phyloP scores from a whole-genome alignment of 495 filamentous ascomycete species.

The Annulohypoxylon stygium region DNA sequence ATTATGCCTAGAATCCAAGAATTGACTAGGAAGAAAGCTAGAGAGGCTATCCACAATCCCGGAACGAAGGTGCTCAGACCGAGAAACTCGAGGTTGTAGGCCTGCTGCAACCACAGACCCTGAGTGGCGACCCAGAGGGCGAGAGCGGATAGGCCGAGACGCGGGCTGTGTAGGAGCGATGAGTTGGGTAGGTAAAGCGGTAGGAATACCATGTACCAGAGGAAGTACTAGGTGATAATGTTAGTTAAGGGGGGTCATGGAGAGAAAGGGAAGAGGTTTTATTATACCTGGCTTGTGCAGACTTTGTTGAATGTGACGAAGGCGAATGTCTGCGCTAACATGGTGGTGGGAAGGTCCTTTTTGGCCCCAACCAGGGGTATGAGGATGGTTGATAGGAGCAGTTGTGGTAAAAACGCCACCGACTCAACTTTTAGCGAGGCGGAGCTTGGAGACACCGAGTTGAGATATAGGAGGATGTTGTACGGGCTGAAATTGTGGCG shows the following conservation, averaged over 20 bases:
- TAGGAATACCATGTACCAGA: constrained; percentile 95
- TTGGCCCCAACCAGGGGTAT: constrained; percentile 87
- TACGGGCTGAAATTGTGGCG: constrained; percentile 98
- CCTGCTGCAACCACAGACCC: constrained; percentile 90
- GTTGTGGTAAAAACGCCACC: constrained; percentile 88
- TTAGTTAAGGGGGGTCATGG: constrained; percentile 6
- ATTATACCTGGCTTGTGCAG: constrained; percentile 90
- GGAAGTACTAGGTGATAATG: constrained; percentile 78
- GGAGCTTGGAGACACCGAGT: constrained; percentile 67
- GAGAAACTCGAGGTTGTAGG: constrained; percentile 87
- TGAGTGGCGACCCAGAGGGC: constrained; percentile 78
- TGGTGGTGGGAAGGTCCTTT: constrained; percentile 82
- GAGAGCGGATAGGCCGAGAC: constrained; percentile 72
- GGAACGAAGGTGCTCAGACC: constrained; percentile 88
- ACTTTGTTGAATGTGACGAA: constrained; percentile 99
- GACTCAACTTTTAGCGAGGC: constrained; percentile 72
- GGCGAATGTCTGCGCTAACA: constrained; percentile 98
- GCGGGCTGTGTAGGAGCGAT: constrained; percentile 70
- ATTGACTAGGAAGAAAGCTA: constrained; percentile 88
- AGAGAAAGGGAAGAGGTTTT: background rate
- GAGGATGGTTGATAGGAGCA: constrained; percentile 78
- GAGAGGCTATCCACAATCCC: constrained; percentile 78
- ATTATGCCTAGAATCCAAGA: constrained; percentile 87
- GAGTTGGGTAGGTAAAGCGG: constrained; percentile 90
- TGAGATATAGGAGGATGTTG: constrained; percentile 89